Base-by-base conservation (phyloP, 1,284 basidiomycete genomes). In the Apiotrichum mycotoxinovorans region DNA sequence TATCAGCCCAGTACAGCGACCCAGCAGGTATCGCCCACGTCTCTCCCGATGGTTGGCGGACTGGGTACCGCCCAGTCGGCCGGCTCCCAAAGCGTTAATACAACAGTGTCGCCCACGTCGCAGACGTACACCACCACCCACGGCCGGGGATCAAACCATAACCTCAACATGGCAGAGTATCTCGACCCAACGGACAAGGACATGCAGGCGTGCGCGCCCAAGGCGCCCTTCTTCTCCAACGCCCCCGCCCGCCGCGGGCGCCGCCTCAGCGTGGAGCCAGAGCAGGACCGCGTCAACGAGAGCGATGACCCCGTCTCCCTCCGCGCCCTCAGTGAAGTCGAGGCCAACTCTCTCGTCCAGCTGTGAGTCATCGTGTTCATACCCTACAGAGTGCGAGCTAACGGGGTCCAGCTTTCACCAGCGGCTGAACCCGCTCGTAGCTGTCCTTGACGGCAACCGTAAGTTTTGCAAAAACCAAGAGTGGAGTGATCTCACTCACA, bases 401-500 rank as follows among this genome's bases (percentile, higher is more conserved):
- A 61, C 35, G 5, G 4, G 23, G 2, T 15, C 3, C 47, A 69
- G 64, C 22, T 69, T 71, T 54, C 67, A 69, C 45, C 54, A 63
- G 26, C 61, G 64, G 10, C 56, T 71, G 10, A 71, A 71, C 54
- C 65, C 62, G 4, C 54, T 66, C 25, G 63, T 71, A 5, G 69
- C 64, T 1, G 60, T 71, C 0, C 57, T 71, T 1, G 69, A 71
- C 38, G 51, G 45, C 2, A 48, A 67, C 17, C 50, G 66, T 68
- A 43, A 46, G 62, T 55, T 1, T 10, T 15, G 15, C 34, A 17
- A n/a, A 5, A 7, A 10, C 40, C 12, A 14, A 14, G n/a, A n/a
- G n/a, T n/a, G 30, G 7, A 30, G 30, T 2, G 35, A n/a, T 37
- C 54, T 4, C 5, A 20, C 46, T 37, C 20, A 33, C 43, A 9